Evolutionary conservation across 129 eudicot genomes (phyloP).

Genomic region (Glebionis coronaria): DNA sequence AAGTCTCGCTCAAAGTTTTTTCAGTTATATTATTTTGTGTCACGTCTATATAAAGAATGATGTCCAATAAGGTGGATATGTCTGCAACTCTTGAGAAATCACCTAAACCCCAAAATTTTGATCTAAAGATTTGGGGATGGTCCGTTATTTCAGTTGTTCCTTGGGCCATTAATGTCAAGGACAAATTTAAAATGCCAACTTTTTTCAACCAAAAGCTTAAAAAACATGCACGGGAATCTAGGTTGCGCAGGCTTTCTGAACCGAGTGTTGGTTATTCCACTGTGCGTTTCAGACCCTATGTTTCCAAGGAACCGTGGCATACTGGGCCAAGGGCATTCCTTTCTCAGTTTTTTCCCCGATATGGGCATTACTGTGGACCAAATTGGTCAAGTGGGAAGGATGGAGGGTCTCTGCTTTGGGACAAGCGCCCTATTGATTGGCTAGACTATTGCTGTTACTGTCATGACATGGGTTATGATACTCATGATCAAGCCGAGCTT

Average conservation of each 20-base stretch:
- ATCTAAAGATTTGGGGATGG: slow-evolving; percentile 48
- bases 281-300: slow-evolving; percentile 82
- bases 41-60: slow-evolving; percentile 8
- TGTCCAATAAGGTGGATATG: slow-evolving; percentile 21
- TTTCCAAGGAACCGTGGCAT: slow-evolving; percentile 93
- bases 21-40: neutral
- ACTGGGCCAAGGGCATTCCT: slow-evolving; percentile 86
- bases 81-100: slow-evolving; percentile 29
- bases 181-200: slow-evolving; percentile 53
- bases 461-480: slow-evolving; percentile 95
- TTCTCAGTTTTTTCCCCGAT: slow-evolving; percentile 86
- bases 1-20: neutral
- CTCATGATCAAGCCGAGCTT: slow-evolving; percentile 91
- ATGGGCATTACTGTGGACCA: slow-evolving; percentile 97
- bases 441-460: slow-evolving; percentile 96
- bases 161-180: slow-evolving; percentile 51
- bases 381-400: slow-evolving; percentile 99
- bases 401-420: slow-evolving; percentile 87
- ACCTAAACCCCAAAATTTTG: slow-evolving; percentile 33
- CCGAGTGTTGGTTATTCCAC: slow-evolving; percentile 30
- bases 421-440: slow-evolving; percentile 93
- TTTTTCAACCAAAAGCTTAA: slow-evolving; percentile 63
- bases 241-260: slow-evolving; percentile 23
- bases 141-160: slow-evolving; percentile 59
- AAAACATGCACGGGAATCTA: slow-evolving; percentile 41